Evolutionary conservation across 2,329 filamentous ascomycete genomes (phyloP), one percentile per base, ranked within the genome.

Genomic region (Phialophora chinensis): DNA sequence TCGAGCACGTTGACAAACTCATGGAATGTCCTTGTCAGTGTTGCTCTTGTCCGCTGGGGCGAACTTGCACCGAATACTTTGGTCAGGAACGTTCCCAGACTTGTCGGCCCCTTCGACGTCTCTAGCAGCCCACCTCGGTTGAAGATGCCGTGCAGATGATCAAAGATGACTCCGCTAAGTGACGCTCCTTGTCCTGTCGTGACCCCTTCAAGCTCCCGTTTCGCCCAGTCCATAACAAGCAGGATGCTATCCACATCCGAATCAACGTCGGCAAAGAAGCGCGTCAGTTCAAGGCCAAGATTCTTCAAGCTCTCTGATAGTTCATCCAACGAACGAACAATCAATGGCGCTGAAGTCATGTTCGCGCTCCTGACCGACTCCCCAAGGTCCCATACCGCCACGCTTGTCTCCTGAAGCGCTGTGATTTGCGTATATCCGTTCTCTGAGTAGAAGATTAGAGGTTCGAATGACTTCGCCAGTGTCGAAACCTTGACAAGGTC

Each of bases 211-310:
- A 98, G 86, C 77, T 97, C 93, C 71, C 93, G 88, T 75, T 90
- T 90, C 14, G 92, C 91, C 94, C 94, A 97, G 76, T 97, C 92
- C 93, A 98, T 97, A 60, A 96, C 92, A 67, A 95, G 90, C 42
- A 98, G 85, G 72, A 97, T 96, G 67, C 90, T 90, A 76, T 97
- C 94, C 73, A 98, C 91, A 74, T 97, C 94, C 29, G 92, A 91
- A 73, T 97, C 92, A 12, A 98, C 92, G 71, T 93, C 92, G 60
- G 93, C 91, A 77, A 97, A 97, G 82, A 98, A 97, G 74, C 90
- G 89, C 7, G 91, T 96, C 72, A 97, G 86, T 76, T 97, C 93
- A 17, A 93, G 84, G 1, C 92, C 91, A 27, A 98, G 83, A 2
- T 88, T 89, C 79, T 94, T 96, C 68, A 97, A 85, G 62, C 88